These are phyloP conservation scores for Meyerozyma carpophila DNA, from an alignment of 1,139 yeast genomes.

Conservation along the genomic window DNA sequence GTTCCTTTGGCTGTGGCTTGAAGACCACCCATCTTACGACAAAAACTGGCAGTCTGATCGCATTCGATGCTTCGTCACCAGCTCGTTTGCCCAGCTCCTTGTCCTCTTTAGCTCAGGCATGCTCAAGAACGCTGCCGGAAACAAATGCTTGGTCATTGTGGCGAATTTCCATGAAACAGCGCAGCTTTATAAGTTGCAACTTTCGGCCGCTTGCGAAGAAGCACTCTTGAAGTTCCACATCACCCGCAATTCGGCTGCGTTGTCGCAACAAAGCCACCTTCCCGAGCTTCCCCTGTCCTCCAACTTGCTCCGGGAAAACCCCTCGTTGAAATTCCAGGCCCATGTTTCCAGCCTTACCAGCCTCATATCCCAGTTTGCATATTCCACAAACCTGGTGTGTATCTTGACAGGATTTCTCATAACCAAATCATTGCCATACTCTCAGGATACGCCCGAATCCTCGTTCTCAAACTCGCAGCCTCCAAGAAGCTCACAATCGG, in stretches of 20 bases:
- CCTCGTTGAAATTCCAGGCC: slow-evolving; percentile 24
- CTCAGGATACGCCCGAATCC: neutral
- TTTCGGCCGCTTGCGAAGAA: slow-evolving; percentile 32
- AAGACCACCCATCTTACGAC: slow-evolving; percentile 15
- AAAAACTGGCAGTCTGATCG: slow-evolving; percentile 14
- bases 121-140: slow-evolving; percentile 6
- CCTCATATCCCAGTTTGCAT: slow-evolving; percentile 20
- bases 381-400: slow-evolving; percentile 21
- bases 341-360: slow-evolving; percentile 27
- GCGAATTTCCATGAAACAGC: slow-evolving; percentile 32
- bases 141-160: slow-evolving; percentile 19
- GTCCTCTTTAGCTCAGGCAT: slow-evolving; percentile 14
- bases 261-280: slow-evolving; percentile 17
- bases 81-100: slow-evolving; percentile 24
- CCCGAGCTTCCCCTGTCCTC: slow-evolving; percentile 29
- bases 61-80: slow-evolving; percentile 12
- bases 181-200: slow-evolving; percentile 31
- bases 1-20: slow-evolving; percentile 25
- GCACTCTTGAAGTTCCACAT: slow-evolving; percentile 29
- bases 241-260: slow-evolving; percentile 17
- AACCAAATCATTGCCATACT: slow-evolving; percentile 12
- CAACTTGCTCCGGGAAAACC: slow-evolving; percentile 27
- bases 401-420: slow-evolving; percentile 29
- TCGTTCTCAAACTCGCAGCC: neutral
- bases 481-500: neutral